Evolutionary conservation across 371 early-diverging fungal genomes (phyloP).

Genomic region (Apophysomyces sp.): DNA sequence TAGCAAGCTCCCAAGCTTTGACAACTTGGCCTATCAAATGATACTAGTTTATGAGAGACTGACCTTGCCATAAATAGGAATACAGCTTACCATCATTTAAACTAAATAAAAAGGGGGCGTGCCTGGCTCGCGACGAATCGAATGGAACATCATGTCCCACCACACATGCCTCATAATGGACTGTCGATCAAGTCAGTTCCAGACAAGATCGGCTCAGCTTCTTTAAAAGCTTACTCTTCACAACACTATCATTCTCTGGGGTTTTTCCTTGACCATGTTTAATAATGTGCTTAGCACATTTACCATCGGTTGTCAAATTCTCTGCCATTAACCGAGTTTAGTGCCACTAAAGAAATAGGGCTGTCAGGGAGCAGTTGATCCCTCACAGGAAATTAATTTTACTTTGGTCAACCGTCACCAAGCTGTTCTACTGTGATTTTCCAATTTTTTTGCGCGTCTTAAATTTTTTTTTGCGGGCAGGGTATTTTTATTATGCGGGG

Average conservation of each 20-base stretch:
- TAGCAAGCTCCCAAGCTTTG: constrained; percentile 57
- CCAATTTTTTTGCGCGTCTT: too few species aligned
- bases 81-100: constrained; percentile 8
- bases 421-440: too few species aligned
- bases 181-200: constrained; percentile 12
- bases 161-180: constrained; percentile 36
- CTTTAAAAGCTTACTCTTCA: constrained; percentile 19
- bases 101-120: constrained; percentile 8
- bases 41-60: too few species aligned
- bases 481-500: too few species aligned
- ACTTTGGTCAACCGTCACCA: too few species aligned
- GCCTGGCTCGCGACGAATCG: constrained; percentile 37
- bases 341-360: too few species aligned
- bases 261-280: constrained; percentile 18
- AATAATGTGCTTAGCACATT: constrained; percentile 33
- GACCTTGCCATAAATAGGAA: not conserved
- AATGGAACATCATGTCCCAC: constrained; percentile 15
- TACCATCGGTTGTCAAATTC: constrained; percentile 31
- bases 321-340: too few species aligned
- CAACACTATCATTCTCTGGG: constrained; percentile 20
- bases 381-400: too few species aligned
- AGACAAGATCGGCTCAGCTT: not conserved
- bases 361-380: too few species aligned
- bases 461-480: too few species aligned
- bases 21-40: constrained; percentile 44